Conservation (phyloP, 345 rosid genomes). For the Linum usitatissimum region DNA sequence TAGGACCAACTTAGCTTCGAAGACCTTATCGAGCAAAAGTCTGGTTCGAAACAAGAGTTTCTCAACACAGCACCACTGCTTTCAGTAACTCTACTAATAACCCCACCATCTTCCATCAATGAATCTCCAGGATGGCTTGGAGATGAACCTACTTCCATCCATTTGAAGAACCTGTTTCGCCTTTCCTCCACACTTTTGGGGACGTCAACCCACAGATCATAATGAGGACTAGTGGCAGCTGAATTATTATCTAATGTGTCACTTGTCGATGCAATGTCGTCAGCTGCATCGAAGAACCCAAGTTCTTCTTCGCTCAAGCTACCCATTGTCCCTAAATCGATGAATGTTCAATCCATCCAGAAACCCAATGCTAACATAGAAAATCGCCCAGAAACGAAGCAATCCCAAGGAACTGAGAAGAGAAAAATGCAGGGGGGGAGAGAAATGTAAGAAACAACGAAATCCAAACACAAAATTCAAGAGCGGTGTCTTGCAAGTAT, state of each 20-base stretch:
- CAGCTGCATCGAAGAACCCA: slow-evolving; percentile 63
- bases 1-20: slow-evolving; percentile 28
- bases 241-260: slow-evolving; percentile 18
- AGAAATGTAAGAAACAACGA: slow-evolving; percentile 11
- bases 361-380: slow-evolving; percentile 28
- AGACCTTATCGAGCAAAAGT: slow-evolving; percentile 39
- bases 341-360: slow-evolving; percentile 49
- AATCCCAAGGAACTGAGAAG: slow-evolving; percentile 33
- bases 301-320: slow-evolving; percentile 46
- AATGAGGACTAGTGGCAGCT: slow-evolving; percentile 22
- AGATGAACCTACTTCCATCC: slow-evolving; percentile 43
- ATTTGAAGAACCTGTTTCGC: slow-evolving; percentile 42
- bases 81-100: slow-evolving; percentile 32
- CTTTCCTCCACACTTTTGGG: slow-evolving; percentile 53
- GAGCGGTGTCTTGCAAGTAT: slow-evolving; percentile 18
- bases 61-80: slow-evolving; percentile 45
- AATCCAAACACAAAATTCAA: slow-evolving; percentile 34
- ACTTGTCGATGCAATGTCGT: slow-evolving; percentile 32
- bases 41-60: slow-evolving; percentile 28
- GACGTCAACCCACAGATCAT: slow-evolving; percentile 53
- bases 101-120: slow-evolving; percentile 14
- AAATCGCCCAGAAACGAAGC: slow-evolving; percentile 40
- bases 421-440: slow-evolving; percentile 4
- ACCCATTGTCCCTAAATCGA: slow-evolving; percentile 36
- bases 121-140: background rate